Percentiles rank a stretch among this genome's conserved stretches.
phyloP scores from a whole-genome alignment of 345 rosid genomes.

The Syzygium oleosum region DNA sequence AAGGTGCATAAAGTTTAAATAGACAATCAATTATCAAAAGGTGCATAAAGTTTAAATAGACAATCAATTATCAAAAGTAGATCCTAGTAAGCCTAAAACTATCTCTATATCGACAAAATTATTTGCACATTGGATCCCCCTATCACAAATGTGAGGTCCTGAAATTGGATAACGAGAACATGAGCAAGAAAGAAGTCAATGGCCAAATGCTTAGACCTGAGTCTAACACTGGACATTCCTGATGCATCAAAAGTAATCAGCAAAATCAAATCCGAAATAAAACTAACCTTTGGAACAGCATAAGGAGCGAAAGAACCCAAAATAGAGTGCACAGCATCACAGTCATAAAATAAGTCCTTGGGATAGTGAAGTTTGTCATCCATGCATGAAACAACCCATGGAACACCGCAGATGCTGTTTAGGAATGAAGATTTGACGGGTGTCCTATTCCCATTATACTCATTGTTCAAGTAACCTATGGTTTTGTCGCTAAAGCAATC shows the following conservation, averaged over 20 bases:
- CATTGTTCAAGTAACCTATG: slow-evolving; percentile 22
- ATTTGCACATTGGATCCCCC: neutral
- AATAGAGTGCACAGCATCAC: slow-evolving; percentile 64
- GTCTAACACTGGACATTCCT: neutral
- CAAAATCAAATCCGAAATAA: neutral
- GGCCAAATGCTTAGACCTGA: neutral
- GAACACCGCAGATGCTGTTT: slow-evolving; percentile 40
- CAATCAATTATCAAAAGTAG: neutral
- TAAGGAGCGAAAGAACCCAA: slow-evolving; percentile 79
- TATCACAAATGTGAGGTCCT: neutral
- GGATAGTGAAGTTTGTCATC: slow-evolving; percentile 67
- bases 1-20: neutral
- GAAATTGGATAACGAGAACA: neutral
- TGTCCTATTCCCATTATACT: slow-evolving; percentile 17
- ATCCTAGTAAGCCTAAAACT: neutral
- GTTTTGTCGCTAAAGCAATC: slow-evolving; percentile 50
- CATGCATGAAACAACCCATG: slow-evolving; percentile 72
- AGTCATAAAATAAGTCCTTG: slow-evolving; percentile 61
- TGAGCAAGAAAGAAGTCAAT: neutral
- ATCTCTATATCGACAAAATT: neutral
- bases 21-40: neutral
- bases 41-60: neutral
- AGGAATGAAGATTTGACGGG: slow-evolving; percentile 63
- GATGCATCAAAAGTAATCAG: neutral
- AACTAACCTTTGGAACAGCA: slow-evolving; percentile 84